Conservation (phyloP, 192 early-diverging fungal species). For the Pilobolus umbonatus region DNA sequence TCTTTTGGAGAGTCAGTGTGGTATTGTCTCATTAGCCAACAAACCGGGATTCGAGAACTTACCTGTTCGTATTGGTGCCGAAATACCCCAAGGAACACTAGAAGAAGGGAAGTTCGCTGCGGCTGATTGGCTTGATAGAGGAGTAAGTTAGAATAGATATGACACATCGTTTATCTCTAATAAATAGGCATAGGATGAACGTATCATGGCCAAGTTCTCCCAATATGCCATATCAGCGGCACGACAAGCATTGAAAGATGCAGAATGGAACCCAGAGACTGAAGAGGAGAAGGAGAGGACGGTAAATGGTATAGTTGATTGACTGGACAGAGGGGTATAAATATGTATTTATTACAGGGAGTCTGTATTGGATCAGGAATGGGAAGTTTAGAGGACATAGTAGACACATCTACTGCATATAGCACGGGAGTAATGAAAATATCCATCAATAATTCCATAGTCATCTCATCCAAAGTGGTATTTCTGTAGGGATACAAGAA, state of each 20-base stretch:
- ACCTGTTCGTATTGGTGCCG: slow-evolving; percentile 72
- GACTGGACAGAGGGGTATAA: not conserved
- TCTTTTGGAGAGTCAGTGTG: slow-evolving; percentile 68
- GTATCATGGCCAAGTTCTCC: slow-evolving; percentile 77
- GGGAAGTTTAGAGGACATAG: slow-evolving; percentile 86
- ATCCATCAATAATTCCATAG: no score
- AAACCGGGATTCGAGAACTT: slow-evolving; percentile 53
- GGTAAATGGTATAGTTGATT: slow-evolving; percentile 30
- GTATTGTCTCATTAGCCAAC: slow-evolving; percentile 65
- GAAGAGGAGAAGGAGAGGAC: slow-evolving; percentile 61
- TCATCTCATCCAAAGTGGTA: no score
- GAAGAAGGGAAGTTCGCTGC: slow-evolving; percentile 62
- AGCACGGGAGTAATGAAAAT: slow-evolving; percentile 40
- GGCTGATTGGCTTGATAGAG: slow-evolving; percentile 68
- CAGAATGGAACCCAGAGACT: slow-evolving; percentile 57
- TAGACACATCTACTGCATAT: slow-evolving; percentile 48
- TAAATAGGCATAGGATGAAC: slow-evolving; percentile 60
- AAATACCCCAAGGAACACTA: slow-evolving; percentile 52
- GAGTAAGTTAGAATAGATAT: slow-evolving; percentile 41
- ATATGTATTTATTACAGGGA: slow-evolving; percentile 47
- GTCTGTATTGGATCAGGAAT: slow-evolving; percentile 96
- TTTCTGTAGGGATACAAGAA: slow-evolving; percentile 73
- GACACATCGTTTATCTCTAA: not conserved
- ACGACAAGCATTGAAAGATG: slow-evolving; percentile 79
- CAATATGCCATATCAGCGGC: slow-evolving; percentile 83